A percentile compares a stretch with the other conserved stretches of the same genome.
These are phyloP conservation scores for Colletotrichum sp. DNA, from an alignment of 2,329 filamentous ascomycete genomes.

Conservation along the genomic window DNA sequence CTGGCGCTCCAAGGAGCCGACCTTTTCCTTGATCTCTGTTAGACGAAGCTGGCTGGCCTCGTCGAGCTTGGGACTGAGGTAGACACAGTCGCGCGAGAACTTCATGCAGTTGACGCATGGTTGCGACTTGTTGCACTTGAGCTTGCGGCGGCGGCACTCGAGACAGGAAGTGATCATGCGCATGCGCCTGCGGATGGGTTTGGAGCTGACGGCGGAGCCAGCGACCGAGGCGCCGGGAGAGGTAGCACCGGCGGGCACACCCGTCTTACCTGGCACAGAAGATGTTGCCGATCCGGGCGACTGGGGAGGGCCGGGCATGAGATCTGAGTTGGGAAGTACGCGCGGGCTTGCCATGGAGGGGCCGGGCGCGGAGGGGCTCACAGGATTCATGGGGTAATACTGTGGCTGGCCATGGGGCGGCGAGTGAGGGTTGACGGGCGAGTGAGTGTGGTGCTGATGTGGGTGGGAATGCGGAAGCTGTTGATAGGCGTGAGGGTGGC, in stretches of 20 bases:
- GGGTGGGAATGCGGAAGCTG: neutral
- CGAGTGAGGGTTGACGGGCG: slow-evolving; percentile 3
- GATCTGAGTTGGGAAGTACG: slow-evolving; percentile 13
- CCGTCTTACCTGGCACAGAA: neutral
- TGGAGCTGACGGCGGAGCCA: slow-evolving; percentile 24
- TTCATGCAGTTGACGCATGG: slow-evolving; percentile 73
- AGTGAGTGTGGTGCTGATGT: slow-evolving; percentile 8
- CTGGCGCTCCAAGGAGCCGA: slow-evolving; percentile 72
- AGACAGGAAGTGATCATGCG: slow-evolving; percentile 73
- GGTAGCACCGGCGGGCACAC: neutral
- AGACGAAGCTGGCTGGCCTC: slow-evolving; percentile 72
- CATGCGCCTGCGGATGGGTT: slow-evolving; percentile 63
- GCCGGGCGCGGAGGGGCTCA: slow-evolving; percentile 4
- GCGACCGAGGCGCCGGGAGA: slow-evolving; percentile 3
- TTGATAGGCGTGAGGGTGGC: slow-evolving; percentile 3
- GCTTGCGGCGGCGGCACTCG: slow-evolving; percentile 75
- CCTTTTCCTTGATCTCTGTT: slow-evolving; percentile 80
- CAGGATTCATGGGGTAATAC: slow-evolving; percentile 14
- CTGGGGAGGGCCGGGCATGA: slow-evolving; percentile 7
- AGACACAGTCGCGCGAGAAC: slow-evolving; percentile 61
- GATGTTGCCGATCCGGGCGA: slow-evolving; percentile 12
- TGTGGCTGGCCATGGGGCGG: slow-evolving; percentile 17
- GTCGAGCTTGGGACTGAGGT: slow-evolving; percentile 72
- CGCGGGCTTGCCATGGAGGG: slow-evolving; percentile 12
- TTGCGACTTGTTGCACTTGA: slow-evolving; percentile 77